Base-by-base conservation (phyloP, 352 stramenopile species). In the Phytophthora sansomeana region DNA sequence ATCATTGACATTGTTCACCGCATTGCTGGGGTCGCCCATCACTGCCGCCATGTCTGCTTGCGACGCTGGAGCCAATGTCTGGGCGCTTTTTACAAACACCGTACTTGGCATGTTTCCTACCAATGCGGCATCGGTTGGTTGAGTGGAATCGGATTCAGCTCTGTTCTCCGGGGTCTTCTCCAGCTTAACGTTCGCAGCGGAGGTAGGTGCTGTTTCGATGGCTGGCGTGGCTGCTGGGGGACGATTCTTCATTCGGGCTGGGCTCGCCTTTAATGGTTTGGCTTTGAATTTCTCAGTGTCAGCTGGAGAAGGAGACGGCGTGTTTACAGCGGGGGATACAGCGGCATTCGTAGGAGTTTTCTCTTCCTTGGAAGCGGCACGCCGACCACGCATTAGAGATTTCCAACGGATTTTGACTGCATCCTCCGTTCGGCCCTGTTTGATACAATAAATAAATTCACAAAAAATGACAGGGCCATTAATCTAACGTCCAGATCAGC, bases 361-460 rank as follows among this genome's bases (percentile, higher is more conserved):
- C 26, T 89, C 80, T 58, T 93, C 85, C 69, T 90, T 93, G 6
- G 77, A 83, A 5, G 80, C 78, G 44, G 86, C 82, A 30, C 86
- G 83, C 1, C 85, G 80, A 13, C 86, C 87, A 32, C 88, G 73
- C 88, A 95, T 96, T 3, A 97, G 72, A 21, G 89, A 96, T 63
- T 98, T 98, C 92, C 92, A 98, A 8, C 91, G 85, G 50, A 97
- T 98, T 77, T 98, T 98, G 3, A 98, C 90, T 6, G 89, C 88
- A 54, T 98, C 96, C 74, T 98, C 93, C 3, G 91, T 97, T 63
- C 93, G 83, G 9, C 93, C 93, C 77, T 95, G 24, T n/a, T 39
- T 26, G 32, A 42, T 10, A 30, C 46, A 36, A 21, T 4, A 52
- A 21, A 48, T 19, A 35, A 58, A 16, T 17, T 35, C 11, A 30